These are phyloP conservation scores for Malus asiatica DNA, from an alignment of 306 rosid genomes.

Conservation along the genomic window DNA sequence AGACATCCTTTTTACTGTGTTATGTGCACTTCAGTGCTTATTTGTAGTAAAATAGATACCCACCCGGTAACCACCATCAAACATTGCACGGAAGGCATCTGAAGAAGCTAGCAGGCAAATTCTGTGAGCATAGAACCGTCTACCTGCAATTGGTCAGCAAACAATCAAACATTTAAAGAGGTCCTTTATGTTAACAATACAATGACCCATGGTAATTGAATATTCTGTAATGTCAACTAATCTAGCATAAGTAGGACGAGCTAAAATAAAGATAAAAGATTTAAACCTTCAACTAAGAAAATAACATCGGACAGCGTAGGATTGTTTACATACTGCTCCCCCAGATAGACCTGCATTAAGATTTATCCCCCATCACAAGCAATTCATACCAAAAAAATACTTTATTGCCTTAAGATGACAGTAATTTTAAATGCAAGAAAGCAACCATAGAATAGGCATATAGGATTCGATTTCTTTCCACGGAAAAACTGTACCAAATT, in stretches of 20 bases:
- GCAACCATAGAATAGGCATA: neutral
- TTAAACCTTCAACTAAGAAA: conserved; percentile 88
- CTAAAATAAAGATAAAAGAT: conserved; percentile 6
- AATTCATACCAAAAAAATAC: conserved; percentile 5
- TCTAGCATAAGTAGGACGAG: neutral
- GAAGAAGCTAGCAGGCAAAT: conserved; percentile 95
- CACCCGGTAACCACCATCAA: conserved; percentile 99
- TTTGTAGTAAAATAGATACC: conserved; percentile 15
- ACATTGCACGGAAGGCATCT: conserved; percentile 98
- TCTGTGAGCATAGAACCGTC: conserved; percentile 90
- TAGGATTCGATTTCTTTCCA: neutral
- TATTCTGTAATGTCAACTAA: neutral
- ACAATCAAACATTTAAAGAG: neutral
- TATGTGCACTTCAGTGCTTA: neutral
- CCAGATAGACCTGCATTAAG: conserved; percentile 82
- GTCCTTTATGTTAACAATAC: neutral
- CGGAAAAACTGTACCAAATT: neutral
- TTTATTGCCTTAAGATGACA: neutral
- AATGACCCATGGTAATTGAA: neutral
- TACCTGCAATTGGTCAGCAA: conserved; percentile 53
- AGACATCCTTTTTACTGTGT: neutral
- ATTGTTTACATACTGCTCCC: conserved; percentile 85
- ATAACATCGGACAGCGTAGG: conserved; percentile 80
- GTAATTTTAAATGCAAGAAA: neutral
- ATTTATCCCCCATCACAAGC: conserved; percentile 9